Conservation (phyloP, 2,329 filamentous ascomycete genomes). For the Diaporthe destruens region DNA sequence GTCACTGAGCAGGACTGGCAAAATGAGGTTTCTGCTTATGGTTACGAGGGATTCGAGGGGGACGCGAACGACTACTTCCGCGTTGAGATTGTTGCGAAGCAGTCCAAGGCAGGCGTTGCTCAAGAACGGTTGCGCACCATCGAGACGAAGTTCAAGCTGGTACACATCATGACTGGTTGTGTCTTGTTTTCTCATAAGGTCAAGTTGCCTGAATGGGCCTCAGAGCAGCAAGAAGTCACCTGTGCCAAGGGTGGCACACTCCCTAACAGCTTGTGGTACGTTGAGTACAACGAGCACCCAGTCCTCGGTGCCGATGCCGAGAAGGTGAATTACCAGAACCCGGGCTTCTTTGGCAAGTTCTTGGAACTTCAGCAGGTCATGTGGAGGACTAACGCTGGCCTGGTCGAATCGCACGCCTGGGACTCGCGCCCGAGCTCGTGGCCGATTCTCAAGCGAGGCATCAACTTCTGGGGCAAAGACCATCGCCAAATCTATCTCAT, state of each 20-base stretch:
- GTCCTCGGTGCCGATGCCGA: conserved; percentile 80
- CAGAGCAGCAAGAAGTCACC: conserved; percentile 98
- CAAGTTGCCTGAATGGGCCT: conserved; percentile 98
- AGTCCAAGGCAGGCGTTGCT: conserved; percentile 82
- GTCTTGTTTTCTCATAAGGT: conserved; percentile 98
- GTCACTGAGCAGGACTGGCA: conserved; percentile 93
- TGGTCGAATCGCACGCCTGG: conserved; percentile 97
- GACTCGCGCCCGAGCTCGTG: conserved; percentile 94
- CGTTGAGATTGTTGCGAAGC: conserved; percentile 91
- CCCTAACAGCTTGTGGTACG: conserved; percentile 97
- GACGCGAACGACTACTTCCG: conserved; percentile 98
- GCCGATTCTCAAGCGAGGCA: conserved; percentile 91
- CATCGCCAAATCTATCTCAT: conserved; percentile 96
- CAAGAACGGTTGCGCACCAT: conserved; percentile 93
- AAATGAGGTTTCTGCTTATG: conserved; percentile 96
- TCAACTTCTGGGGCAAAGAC: conserved; percentile 99
- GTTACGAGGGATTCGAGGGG: conserved; percentile 95
- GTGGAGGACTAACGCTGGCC: conserved; percentile 98
- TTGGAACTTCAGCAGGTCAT: conserved; percentile 97
- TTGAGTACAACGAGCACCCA: conserved; percentile 91
- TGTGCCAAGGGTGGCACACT: conserved; percentile 91
- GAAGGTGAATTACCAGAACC: conserved; percentile 95
- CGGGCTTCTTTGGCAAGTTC: conserved; percentile 97
- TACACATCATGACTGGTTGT: conserved; percentile 97
- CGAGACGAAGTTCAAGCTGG: conserved; percentile 93